Conservation (phyloP, 192 early-diverging fungal genomes). For the Coemansia sp. region DNA sequence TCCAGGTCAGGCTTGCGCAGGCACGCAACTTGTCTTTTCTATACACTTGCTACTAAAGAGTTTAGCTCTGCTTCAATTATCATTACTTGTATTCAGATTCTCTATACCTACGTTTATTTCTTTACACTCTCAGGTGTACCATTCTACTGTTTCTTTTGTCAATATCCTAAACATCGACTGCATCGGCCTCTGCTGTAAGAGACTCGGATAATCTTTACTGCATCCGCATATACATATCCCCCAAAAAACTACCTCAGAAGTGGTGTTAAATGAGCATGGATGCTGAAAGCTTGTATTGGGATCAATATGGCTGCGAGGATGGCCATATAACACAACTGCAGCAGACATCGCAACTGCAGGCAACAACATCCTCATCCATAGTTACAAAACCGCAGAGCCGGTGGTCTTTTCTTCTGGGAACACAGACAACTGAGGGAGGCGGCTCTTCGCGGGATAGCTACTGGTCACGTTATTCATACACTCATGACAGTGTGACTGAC, state of each 20-base stretch:
- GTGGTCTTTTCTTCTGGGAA: background rate
- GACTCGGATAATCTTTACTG: background rate
- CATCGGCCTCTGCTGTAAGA: background rate
- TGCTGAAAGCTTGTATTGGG: constrained; percentile 44
- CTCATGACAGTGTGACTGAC: background rate
- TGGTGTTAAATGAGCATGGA: background rate
- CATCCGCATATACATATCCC: constrained; percentile 1
- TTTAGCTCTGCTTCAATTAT: too few relatives aligned
- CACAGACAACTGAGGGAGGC: background rate
- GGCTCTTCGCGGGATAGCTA: constrained; percentile 47
- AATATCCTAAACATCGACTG: background rate
- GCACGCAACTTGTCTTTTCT: background rate
- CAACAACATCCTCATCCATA: background rate
- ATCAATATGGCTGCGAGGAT: constrained; percentile 30
- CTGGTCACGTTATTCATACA: constrained; percentile 42
- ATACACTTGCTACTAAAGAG: background rate
- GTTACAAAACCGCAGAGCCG: background rate
- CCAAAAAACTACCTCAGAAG: background rate
- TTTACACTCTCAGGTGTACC: background rate
- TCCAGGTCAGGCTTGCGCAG: background rate
- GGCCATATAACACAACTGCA: constrained; percentile 11
- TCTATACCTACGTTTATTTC: too few relatives aligned
- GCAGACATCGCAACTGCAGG: background rate
- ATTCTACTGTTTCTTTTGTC: background rate
- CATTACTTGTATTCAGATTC: too few relatives aligned